These are phyloP conservation scores for Plasmodium gonderi DNA, from an alignment of 169 alveolate genomes.

Conservation along the genomic window DNA sequence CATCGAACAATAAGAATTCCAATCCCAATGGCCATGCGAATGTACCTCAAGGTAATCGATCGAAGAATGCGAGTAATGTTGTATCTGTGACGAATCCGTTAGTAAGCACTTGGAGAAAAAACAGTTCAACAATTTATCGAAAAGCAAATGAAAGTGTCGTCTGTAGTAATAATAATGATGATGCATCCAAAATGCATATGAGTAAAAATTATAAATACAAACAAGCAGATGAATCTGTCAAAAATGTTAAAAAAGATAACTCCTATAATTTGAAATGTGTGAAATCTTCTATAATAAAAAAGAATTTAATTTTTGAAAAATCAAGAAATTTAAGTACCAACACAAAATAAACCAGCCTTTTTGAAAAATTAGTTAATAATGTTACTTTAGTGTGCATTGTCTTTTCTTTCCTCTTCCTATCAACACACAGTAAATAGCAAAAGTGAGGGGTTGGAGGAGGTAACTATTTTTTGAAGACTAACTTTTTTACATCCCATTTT, in stretches of 20 bases:
- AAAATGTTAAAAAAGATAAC: constrained; percentile 5
- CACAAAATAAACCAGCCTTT: background rate
- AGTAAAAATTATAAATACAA: constrained; percentile 29
- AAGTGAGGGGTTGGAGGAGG: background rate
- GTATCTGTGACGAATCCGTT: background rate
- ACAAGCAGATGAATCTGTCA: background rate
- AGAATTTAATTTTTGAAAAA: background rate
- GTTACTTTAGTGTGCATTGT: background rate
- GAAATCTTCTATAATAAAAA: background rate
- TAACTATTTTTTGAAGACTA: no score
- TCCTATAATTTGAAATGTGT: background rate
- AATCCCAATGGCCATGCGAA: background rate
- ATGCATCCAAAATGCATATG: background rate
- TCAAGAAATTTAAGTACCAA: background rate
- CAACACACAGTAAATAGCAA: background rate
- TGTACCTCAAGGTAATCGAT: background rate
- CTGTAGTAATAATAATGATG: constrained; percentile 5
- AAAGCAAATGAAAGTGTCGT: background rate
- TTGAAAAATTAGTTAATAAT: background rate
- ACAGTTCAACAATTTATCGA: background rate
- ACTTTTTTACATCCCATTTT: no score
- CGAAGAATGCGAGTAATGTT: background rate
- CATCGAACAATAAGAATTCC: background rate
- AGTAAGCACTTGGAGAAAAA: background rate
- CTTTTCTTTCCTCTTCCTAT: background rate